Conservation (phyloP, 805 yeast genomes). For the Barnettozyma sp. region DNA sequence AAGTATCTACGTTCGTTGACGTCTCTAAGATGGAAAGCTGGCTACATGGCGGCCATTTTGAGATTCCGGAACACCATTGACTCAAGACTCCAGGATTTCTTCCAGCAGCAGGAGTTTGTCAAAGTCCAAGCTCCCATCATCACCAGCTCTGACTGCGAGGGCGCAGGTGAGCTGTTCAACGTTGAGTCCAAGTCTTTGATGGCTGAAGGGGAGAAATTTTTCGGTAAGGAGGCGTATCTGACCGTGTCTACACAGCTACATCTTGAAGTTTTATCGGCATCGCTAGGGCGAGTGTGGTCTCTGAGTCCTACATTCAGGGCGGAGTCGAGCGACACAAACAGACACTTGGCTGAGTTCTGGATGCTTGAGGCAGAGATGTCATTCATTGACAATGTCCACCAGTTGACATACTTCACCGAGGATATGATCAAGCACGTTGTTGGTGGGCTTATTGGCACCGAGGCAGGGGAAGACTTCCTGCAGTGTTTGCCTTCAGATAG, state of each 20-base stretch:
- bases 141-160: conserved; percentile 92
- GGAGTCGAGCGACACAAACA: conserved; percentile 80
- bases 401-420: conserved; percentile 63
- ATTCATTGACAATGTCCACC: conserved; percentile 49
- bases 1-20: conserved; percentile 70
- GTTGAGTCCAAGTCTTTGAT: conserved; percentile 33
- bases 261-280: conserved; percentile 69
- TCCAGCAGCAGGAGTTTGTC: conserved; percentile 44
- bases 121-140: conserved; percentile 83
- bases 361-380: conserved; percentile 92
- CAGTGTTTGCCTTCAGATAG: conserved; percentile 19
- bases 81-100: conserved; percentile 44
- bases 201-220: conserved; percentile 34
- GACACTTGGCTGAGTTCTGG: conserved; percentile 95
- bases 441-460: conserved; percentile 25
- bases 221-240: conserved; percentile 60
- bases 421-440: conserved; percentile 54
- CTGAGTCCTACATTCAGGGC: conserved; percentile 91
- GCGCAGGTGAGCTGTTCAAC: conserved; percentile 87
- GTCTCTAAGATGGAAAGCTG: conserved; percentile 67
- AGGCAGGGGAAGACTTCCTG: conserved; percentile 18
- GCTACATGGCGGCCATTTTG: conserved; percentile 55
- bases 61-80: conserved; percentile 71
- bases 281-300: conserved; percentile 80
- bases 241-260: conserved; percentile 94